phyloP scores from a whole-genome alignment of 2,329 filamentous ascomycete species.

The Fusarium clavum region DNA sequence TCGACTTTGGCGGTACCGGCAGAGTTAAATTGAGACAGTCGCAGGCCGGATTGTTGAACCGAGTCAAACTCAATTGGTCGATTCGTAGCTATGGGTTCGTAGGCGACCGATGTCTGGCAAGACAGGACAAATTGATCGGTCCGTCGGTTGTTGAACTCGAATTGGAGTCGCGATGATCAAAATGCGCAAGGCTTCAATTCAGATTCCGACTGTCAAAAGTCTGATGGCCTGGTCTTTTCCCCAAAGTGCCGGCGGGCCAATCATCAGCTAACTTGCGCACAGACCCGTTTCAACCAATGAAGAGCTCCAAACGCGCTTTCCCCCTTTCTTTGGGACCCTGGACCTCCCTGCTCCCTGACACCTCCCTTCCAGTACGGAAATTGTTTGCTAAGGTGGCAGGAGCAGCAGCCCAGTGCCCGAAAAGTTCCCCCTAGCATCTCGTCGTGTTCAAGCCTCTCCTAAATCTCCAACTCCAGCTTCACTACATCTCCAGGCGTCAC shows the following conservation, averaged over 20 bases:
- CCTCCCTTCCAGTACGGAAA: conserved; percentile 58
- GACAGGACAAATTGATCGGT: conserved; percentile 19
- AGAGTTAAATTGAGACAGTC: conserved; percentile 5
- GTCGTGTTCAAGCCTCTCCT: conserved; percentile 42
- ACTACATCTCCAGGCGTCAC: conserved; percentile 43
- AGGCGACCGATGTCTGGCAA: background rate
- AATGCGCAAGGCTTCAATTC: conserved; percentile 41
- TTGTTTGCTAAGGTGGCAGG: conserved; percentile 60
- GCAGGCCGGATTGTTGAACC: background rate
- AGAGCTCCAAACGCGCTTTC: conserved; percentile 52
- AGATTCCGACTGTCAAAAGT: conserved; percentile 48
- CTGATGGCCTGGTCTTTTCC: conserved; percentile 44
- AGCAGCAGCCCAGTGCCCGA: conserved; percentile 51
- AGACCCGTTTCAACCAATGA: conserved; percentile 47
- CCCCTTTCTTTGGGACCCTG: conserved; percentile 58
- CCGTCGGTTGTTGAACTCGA: conserved; percentile 28
- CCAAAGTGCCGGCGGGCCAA: conserved; percentile 47
- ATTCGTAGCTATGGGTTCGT: conserved; percentile 15
- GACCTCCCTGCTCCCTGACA: conserved; percentile 46
- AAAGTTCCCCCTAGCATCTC: conserved; percentile 55
- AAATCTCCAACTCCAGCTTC: conserved; percentile 48
- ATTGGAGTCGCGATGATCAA: conserved; percentile 38
- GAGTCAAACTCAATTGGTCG: background rate
- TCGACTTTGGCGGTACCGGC: conserved; percentile 19
- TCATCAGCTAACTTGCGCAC: conserved; percentile 49